phyloP scores from a whole-genome alignment of 2,329 filamentous ascomycete genomes.

The Teratosphaeriaceae sp. region DNA sequence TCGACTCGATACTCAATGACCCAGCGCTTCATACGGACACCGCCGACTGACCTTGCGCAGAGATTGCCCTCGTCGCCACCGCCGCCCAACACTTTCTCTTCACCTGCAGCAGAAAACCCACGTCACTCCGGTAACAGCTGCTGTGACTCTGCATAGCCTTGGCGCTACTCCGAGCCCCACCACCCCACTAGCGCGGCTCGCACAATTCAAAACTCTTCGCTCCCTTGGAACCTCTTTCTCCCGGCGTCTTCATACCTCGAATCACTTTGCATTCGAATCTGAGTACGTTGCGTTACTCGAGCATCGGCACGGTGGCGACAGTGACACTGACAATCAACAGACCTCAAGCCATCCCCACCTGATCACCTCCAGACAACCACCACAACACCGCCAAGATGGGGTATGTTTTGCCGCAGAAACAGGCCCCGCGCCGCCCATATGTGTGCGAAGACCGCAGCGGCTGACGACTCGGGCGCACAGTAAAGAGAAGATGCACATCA shows the following conservation, averaged over 20 bases:
- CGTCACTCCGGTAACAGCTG: neutral
- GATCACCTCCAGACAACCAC: slow-evolving; percentile 8
- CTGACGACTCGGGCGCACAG: slow-evolving; percentile 47
- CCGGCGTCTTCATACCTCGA: slow-evolving; percentile 14
- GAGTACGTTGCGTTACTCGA: slow-evolving; percentile 10
- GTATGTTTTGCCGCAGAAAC: slow-evolving; percentile 10
- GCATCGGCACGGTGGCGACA: slow-evolving; percentile 3
- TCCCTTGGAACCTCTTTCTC: slow-evolving; percentile 9
- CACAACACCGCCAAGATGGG: slow-evolving; percentile 17
- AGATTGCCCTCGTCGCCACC: neutral
- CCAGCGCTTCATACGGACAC: no score
- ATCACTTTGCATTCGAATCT: slow-evolving; percentile 17
- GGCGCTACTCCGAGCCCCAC: slow-evolving; percentile 3
- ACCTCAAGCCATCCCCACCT: slow-evolving; percentile 9
- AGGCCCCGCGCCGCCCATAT: neutral
- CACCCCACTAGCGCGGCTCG: neutral
- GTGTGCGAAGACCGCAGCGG: slow-evolving; percentile 8
- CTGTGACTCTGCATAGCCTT: neutral
- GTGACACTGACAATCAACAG: slow-evolving; percentile 7
- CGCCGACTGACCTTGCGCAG: no score
- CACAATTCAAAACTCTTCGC: slow-evolving; percentile 6
- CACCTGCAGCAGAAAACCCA: no score
- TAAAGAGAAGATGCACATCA: slow-evolving; percentile 93
- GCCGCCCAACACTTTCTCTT: neutral
- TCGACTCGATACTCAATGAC: no score